Evolutionary conservation across 2,329 filamentous ascomycete genomes (phyloP), one percentile per base, ranked within the genome.

Genomic region (Aureobasidium zeae): DNA sequence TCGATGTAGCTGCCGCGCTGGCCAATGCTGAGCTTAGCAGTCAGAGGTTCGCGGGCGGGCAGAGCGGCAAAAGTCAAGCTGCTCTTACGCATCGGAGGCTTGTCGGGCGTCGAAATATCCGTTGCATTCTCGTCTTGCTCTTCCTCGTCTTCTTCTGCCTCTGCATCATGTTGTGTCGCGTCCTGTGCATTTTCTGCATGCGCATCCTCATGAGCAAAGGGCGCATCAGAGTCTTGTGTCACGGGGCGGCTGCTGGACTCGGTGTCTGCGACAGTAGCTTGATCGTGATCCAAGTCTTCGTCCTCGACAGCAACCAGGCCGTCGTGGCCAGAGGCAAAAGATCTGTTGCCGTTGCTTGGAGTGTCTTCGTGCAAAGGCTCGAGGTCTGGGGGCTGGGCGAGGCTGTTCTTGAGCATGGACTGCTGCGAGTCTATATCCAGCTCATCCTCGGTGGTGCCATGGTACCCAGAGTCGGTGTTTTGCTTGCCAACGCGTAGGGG

Each of bases 41-140:
- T 78, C 41, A 96, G 69, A 25, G 89, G 89, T 57, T 96, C 89
- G 49, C 91, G 77, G 2, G 89, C 88, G 21, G 91, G 91, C 10
- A 98, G 71, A 13, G 91, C 86, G 26, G 91, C 86, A 65, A 98
- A 96, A 47, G 84, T 94, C 48, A 98, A 73, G 60, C 89, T 96
- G 64, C 88, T 94, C 70, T 96, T 96, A 48, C 89, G 81, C 52
- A 93, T 75, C 21, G 85, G 70, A 2, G 83, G 82, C 52, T 85
- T 74, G 36, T 83, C 77, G 0, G 84, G 84, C 53, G 82, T 88
- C 0, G 83, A 86, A 1, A 69, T 72, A 35, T 85, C 81, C 2
- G 81, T 84, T 12, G 75, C 74, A 3, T 79, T 82, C 48, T 71
- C 68, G 16, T 44, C 26, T 11, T 49, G 49, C 12, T 65, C 63